A percentile compares a stretch with the other conserved stretches of the same genome.
These are phyloP conservation scores for Schizothecium vesticola DNA, from an alignment of 495 filamentous ascomycete species.

Conservation along the genomic window DNA sequence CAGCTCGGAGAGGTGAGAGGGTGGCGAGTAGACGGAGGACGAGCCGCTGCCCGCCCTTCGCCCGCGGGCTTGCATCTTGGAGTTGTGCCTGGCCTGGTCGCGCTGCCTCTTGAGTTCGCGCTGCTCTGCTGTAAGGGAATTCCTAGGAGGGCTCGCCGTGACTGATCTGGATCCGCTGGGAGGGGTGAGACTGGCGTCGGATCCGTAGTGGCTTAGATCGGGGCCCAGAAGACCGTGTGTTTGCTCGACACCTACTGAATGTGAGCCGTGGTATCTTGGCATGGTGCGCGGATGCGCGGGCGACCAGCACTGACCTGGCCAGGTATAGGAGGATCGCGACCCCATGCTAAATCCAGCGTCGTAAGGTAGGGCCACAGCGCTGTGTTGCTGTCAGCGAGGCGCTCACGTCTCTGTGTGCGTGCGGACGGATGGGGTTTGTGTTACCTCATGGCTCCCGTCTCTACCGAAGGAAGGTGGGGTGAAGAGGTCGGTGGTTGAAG, in stretches of 20 bases:
- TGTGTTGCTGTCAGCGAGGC: constrained; percentile 21
- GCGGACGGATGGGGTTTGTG: background rate
- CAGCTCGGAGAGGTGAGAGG: constrained; percentile 37
- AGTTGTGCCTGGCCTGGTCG: constrained; percentile 41
- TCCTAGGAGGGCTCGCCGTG: constrained; percentile 43
- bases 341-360: constrained; percentile 44
- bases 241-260: constrained; percentile 31
- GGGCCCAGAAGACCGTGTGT: constrained; percentile 34
- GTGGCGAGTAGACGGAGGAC: constrained; percentile 38
- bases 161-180: constrained; percentile 41
- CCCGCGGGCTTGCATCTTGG: constrained; percentile 35
- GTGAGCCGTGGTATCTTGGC: constrained; percentile 11
- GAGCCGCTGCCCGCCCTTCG: constrained; percentile 39
- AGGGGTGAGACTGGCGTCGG: constrained; percentile 41
- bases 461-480: constrained; percentile 22
- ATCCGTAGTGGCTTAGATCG: constrained; percentile 34
- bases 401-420: background rate
- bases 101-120: constrained; percentile 45
- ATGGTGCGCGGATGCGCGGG: background rate
- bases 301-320: constrained; percentile 30
- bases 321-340: constrained; percentile 38
- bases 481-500: constrained; percentile 23
- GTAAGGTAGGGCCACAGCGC: constrained; percentile 43
- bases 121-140: constrained; percentile 42
- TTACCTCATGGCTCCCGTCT: constrained; percentile 40